phyloP scores from a whole-genome alignment of 805 yeast species.

The Kazachstania africana region DNA sequence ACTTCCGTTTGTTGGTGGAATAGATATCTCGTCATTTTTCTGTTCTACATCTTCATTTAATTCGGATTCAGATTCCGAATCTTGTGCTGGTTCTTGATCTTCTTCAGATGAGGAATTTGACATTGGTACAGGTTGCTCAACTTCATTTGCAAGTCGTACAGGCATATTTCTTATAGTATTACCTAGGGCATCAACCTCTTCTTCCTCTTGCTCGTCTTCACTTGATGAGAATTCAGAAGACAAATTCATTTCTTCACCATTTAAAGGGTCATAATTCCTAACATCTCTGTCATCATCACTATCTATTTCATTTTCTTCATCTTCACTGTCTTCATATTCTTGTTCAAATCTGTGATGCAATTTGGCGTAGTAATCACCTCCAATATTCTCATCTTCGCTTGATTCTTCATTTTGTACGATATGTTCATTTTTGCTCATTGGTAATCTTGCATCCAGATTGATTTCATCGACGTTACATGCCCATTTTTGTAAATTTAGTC shows the following conservation, averaged over 20 bases:
- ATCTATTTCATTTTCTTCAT: constrained; percentile 10
- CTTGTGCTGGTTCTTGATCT: constrained; percentile 4
- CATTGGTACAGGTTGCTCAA: constrained; percentile 2
- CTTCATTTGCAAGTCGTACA: constrained; percentile 7
- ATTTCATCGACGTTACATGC: constrained; percentile 59
- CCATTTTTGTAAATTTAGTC: constrained; percentile 55
- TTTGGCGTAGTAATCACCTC: constrained; percentile 21
- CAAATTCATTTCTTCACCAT: constrained; percentile 9
- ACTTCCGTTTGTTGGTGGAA: constrained; percentile 4
- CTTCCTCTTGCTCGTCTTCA: constrained; percentile 14
- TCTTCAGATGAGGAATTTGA: background rate
- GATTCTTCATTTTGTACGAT: constrained; percentile 10
- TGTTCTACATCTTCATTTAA: constrained; percentile 6
- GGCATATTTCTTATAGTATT: constrained; percentile 17
- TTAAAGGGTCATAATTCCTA: constrained; percentile 21
- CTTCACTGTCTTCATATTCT: constrained; percentile 26
- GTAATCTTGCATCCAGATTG: constrained; percentile 67
- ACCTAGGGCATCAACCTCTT: constrained; percentile 24
- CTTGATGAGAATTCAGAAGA: constrained; percentile 6
- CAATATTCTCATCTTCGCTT: constrained; percentile 24
- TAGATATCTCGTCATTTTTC: constrained; percentile 2
- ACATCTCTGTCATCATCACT: constrained; percentile 10
- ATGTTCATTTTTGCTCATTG: constrained; percentile 55
- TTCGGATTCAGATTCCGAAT: constrained; percentile 4
- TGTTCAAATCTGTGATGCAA: constrained; percentile 23